These are phyloP conservation scores for Yamadazyma mexicana DNA, from an alignment of 1,139 yeast genomes.

Conservation along the genomic window DNA sequence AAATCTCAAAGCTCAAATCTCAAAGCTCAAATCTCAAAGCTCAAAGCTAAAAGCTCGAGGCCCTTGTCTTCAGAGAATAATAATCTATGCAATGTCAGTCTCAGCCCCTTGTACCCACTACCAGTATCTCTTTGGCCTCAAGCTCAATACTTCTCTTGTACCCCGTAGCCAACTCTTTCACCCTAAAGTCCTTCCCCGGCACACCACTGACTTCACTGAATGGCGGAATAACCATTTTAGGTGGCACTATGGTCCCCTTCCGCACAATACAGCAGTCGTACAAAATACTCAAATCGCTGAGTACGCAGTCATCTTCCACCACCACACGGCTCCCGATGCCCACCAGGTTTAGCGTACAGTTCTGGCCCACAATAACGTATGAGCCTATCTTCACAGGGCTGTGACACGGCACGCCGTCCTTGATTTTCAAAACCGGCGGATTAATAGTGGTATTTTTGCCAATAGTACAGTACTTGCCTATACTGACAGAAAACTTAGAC, in stretches of 20 bases:
- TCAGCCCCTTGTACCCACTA: background rate
- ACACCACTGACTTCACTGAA: conserved; percentile 50
- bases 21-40: no score
- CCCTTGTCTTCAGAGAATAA: no score
- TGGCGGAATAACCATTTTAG: conserved; percentile 60
- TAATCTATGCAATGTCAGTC: no score
- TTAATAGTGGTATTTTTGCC: conserved; percentile 26
- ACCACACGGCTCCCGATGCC: conserved; percentile 59
- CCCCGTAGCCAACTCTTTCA: conserved; percentile 36
- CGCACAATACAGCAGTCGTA: conserved; percentile 63
- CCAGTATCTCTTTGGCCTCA: conserved; percentile 37
- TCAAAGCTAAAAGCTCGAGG: no score
- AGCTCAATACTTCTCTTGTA: conserved; percentile 44
- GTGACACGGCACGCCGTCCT: conserved; percentile 12
- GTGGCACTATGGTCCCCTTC: conserved; percentile 51
- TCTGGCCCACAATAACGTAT: conserved; percentile 52
- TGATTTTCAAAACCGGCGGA: conserved; percentile 30
- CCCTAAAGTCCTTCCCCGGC: conserved; percentile 31
- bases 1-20: no score
- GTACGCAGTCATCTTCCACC: conserved; percentile 42
- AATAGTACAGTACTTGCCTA: conserved; percentile 54
- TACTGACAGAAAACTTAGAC: conserved; percentile 34
- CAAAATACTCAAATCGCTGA: conserved; percentile 49
- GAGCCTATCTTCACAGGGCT: conserved; percentile 54
- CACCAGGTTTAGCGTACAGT: conserved; percentile 41